Evolutionary conservation across 345 rosid species (phyloP).

Genomic region (Ceriops decandra): DNA sequence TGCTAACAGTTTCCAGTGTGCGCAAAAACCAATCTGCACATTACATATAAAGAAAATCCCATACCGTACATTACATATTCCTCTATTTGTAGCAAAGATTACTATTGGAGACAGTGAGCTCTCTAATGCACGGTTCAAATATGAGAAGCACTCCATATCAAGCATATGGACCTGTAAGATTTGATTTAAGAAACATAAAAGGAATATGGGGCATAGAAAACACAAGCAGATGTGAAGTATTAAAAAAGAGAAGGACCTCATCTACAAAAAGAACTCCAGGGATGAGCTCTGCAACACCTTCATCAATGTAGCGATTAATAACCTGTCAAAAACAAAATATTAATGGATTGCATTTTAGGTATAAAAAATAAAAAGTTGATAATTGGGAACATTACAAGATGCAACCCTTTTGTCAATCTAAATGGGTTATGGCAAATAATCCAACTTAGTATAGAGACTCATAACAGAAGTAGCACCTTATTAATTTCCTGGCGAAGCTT

Average conservation of each 20-base stretch:
- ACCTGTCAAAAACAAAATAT: slow-evolving; percentile 49
- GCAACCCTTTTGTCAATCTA: too few species aligned
- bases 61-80: slow-evolving; percentile 91
- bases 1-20: neutral
- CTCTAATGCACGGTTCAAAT: slow-evolving; percentile 95
- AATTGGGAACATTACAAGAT: too few species aligned
- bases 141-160: slow-evolving; percentile 98
- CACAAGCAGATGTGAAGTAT: neutral
- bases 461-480: slow-evolving; percentile 46
- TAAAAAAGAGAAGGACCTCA: slow-evolving; percentile 49
- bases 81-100: slow-evolving; percentile 97
- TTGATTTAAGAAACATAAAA: slow-evolving; percentile 11
- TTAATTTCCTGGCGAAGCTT: slow-evolving; percentile 96
- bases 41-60: slow-evolving; percentile 3
- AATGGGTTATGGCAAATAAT: neutral
- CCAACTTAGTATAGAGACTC: neutral
- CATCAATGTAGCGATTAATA: slow-evolving; percentile 90
- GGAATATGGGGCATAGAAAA: slow-evolving; percentile 1
- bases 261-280: slow-evolving; percentile 97
- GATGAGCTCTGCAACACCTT: slow-evolving; percentile 92
- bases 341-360: too few species aligned
- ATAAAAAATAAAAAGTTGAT: too few species aligned
- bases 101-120: slow-evolving; percentile 94
- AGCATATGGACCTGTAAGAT: slow-evolving; percentile 85
- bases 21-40: neutral